Evolutionary conservation across 257 asterid species (phyloP).

Genomic region (Penstemon eatonii): DNA sequence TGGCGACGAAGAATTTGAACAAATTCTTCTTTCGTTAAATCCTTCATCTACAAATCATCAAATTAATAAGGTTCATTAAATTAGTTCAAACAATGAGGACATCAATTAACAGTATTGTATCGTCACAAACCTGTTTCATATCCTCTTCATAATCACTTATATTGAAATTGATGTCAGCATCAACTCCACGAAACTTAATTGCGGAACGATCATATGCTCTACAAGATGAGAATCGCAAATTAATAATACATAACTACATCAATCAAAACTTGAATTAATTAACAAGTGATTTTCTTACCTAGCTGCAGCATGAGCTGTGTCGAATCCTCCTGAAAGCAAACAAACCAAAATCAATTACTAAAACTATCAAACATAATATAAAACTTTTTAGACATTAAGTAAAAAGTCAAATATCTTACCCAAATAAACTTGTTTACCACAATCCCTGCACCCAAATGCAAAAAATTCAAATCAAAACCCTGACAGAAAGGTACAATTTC

Average conservation of each 20-base stretch:
- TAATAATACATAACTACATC: neutral
- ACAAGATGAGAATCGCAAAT: neutral
- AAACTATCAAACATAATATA: neutral
- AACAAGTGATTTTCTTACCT: slow-evolving; percentile 40
- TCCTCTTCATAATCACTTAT: slow-evolving; percentile 49
- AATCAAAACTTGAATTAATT: neutral
- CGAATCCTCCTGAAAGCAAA: slow-evolving; percentile 72
- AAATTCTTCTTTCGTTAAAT: slow-evolving; percentile 53
- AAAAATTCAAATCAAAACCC: slow-evolving; percentile 10
- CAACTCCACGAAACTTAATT: slow-evolving; percentile 48
- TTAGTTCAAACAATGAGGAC: neutral
- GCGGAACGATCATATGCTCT: slow-evolving; percentile 64
- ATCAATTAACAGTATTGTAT: neutral
- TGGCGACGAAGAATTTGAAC: slow-evolving; percentile 54
- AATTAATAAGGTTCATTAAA: neutral
- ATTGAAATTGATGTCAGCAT: slow-evolving; percentile 51
- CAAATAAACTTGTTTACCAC: slow-evolving; percentile 73
- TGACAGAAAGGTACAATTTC: neutral
- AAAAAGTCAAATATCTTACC: slow-evolving; percentile 36
- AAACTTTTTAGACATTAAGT: slow-evolving; percentile 7
- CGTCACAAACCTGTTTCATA: slow-evolving; percentile 38
- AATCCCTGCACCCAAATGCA: slow-evolving; percentile 50
- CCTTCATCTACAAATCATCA: slow-evolving; percentile 34
- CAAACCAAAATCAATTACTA: neutral
- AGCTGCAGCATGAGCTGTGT: slow-evolving; percentile 84